Evolutionary conservation across 257 asterid species (phyloP), one percentile per base, ranked within the genome.

Genomic region (Handroanthus guayacan): DNA sequence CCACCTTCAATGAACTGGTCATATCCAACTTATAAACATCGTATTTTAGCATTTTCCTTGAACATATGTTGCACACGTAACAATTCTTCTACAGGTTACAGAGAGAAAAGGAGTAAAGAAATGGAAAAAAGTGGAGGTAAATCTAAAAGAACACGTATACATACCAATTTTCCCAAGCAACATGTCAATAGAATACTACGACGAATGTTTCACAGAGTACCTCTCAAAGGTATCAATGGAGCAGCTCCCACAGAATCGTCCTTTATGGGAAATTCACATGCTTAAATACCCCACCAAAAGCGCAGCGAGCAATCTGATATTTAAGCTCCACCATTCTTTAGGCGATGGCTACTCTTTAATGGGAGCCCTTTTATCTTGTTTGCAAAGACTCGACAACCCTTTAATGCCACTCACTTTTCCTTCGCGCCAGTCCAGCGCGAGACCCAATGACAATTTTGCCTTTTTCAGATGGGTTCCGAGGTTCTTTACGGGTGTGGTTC

Each of bases 331-430:
- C 44, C 90, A 88, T 62, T 80, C 90, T 0, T 25, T 86, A 3
- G 92, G 92, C 36, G 90, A 87, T 34, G 90, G 90, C 5, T 88
- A 84, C 78, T 88, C 92, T 45, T 52, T 88, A 7, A 86, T 88
- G 87, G 89, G 92, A 14, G 92, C 90, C 17, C 86, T 88, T 20
- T n/a, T 88, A 0, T 86, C 92, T 3, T 88, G 92, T 39, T 80
- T 88, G 5, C 84, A 84, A 17, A 75, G 89, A 11, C 51, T 69
- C 25, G 89, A 88, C 55, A 56, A 88, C 20, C 92, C 91, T 1
- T 39, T 76, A 4, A 1, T 84, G 67, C 87, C 91, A 0, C 55
- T 87, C 7, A 75, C 91, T 0, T 79, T 84, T 13, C 89, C 91
- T 1, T 45, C 82, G 13, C 61, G 78, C 1, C 75, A 76, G 20